Evolutionary conservation across 148 eudicot genomes (phyloP), one percentile per base, ranked within the genome.

Genomic region (Rhododendron griersonianum): DNA sequence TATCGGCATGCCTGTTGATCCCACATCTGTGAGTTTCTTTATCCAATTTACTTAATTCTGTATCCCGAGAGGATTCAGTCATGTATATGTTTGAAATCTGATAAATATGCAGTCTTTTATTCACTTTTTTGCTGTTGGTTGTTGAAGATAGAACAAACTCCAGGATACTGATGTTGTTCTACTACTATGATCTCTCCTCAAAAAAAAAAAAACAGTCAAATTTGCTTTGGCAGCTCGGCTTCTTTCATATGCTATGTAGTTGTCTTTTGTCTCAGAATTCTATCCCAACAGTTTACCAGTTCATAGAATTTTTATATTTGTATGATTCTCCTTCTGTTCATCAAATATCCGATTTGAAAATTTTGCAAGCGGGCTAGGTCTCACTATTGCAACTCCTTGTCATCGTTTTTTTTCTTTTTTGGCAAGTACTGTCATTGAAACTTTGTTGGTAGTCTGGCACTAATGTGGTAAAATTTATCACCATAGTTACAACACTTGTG

Each of bases 11-110:
- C 91, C 92, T 5, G 90, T 88, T 80, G 93, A 90, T 84, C 80
- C 88, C 81, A 78, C 89, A 23, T 67, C 89, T 81, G 99, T 97
- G 69, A 93, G 95, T 89, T 88, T 84, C 47, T 86, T 33, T 65
- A 23, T 71, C 16, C 78, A 41, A 57, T 35, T 74, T 30, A 67
- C 73, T 37, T 35, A 2, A n/a, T 45, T 50, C 14, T 65, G 53
- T 37, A 11, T 15, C 41, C 57, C 28, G 21, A 50, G 7, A 37
- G 48, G n/a, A 28, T 45, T 74, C 37, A 33, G 23, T 82, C 18
- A 1, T 78, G 35, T n/a, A 21, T 78, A 11, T 78, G 81, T 78
- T 83, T 9, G 44, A 1, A 18, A 21, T 45, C 33, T 21, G 23
- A 44, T 53, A 21, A 2, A 2, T 78, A 2, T 11, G 16, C 5